phyloP scores from a whole-genome alignment of 2,329 filamentous ascomycete genomes.

The Furcasterigmium furcatum region DNA sequence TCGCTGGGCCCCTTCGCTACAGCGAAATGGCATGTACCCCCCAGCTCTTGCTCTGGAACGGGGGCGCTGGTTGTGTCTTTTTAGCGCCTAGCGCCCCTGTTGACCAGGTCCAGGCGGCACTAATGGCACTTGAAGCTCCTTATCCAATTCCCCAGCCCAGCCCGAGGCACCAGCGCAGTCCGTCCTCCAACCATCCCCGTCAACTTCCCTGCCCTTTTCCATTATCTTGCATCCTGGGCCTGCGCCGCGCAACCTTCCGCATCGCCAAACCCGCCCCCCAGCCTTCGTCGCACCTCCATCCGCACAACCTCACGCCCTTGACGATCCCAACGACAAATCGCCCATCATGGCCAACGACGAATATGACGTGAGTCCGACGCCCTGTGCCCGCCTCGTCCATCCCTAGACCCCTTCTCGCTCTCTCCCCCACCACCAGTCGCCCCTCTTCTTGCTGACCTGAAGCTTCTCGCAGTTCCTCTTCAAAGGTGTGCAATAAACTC shows the following conservation, averaged over 20 bases:
- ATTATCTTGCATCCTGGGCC: constrained; percentile 2
- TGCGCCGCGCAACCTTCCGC: constrained; percentile 12
- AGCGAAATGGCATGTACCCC: too few species aligned
- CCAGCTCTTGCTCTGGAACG: too few species aligned
- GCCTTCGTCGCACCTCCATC: constrained; percentile 14
- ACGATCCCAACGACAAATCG: constrained; percentile 16
- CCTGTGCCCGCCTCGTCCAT: neutral
- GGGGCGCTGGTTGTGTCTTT: too few species aligned
- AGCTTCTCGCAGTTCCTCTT: constrained; percentile 77
- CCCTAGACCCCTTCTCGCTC: constrained; percentile 6
- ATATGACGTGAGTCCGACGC: constrained; percentile 78
- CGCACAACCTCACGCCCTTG: constrained; percentile 10
- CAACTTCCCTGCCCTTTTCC: neutral
- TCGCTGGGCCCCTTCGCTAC: too few species aligned
- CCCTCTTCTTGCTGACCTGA: constrained; percentile 15
- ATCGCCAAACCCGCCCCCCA: neutral
- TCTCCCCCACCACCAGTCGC: constrained; percentile 19
- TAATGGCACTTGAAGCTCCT: too few species aligned
- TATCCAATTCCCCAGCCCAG: too few species aligned
- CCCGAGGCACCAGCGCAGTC: neutral
- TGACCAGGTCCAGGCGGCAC: too few species aligned
- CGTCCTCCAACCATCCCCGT: neutral
- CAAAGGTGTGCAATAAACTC: constrained; percentile 67
- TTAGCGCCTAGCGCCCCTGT: too few species aligned
- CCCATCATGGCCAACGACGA: constrained; percentile 97